Evolutionary conservation across 1,284 basidiomycete species (phyloP).

Genomic region (Rhodofomes roseus): DNA sequence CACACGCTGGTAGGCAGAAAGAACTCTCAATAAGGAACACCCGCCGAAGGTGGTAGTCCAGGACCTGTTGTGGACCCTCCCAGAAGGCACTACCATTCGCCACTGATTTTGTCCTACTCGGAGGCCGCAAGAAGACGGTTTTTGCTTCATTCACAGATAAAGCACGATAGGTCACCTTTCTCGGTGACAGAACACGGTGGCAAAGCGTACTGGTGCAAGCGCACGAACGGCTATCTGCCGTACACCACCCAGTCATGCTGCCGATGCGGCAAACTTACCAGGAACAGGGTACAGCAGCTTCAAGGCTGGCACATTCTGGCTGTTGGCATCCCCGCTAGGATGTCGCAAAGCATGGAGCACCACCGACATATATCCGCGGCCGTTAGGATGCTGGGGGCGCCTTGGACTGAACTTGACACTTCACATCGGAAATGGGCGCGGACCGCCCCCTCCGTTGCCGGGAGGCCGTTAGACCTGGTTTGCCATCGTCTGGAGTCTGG

Average conservation of each 20-base stretch:
- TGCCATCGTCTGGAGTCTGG: too few species aligned
- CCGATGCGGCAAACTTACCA: neutral
- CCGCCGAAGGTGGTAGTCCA: neutral
- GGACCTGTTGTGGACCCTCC: neutral
- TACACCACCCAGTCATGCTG: too few species aligned
- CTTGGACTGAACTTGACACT: neutral
- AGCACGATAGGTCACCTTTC: too few species aligned
- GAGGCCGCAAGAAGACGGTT: neutral
- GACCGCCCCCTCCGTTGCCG: too few species aligned
- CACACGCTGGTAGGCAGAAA: neutral
- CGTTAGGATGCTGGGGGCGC: neutral
- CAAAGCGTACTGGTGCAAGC: too few species aligned
- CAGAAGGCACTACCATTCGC: neutral
- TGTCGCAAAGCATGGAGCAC: neutral
- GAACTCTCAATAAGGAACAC: neutral
- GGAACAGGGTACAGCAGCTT: neutral
- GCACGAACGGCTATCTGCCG: too few species aligned
- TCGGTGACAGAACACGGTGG: neutral
- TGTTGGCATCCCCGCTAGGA: neutral
- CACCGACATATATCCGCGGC: neutral
- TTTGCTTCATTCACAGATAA: too few species aligned
- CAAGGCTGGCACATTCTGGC: neutral
- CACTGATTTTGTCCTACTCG: neutral
- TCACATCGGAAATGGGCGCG: neutral
- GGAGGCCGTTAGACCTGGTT: too few species aligned